These are phyloP conservation scores for Yarrowia hollandica DNA, from an alignment of 805 yeast species.

Conservation along the genomic window DNA sequence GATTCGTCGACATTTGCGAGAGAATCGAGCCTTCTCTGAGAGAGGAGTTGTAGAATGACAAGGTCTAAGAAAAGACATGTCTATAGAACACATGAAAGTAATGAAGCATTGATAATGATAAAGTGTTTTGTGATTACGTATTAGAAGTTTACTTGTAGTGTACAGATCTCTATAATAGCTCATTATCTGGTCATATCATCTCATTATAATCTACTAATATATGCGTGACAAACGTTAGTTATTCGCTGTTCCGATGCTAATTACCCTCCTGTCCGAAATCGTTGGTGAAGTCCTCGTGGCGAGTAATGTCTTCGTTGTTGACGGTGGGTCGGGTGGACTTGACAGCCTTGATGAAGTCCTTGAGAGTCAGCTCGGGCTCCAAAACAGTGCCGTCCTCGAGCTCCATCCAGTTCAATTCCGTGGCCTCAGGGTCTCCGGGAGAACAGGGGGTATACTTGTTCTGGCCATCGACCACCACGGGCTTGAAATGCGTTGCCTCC, in stretches of 20 bases:
- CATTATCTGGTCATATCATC: constrained; percentile 13
- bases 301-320: constrained; percentile 74
- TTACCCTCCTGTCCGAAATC: constrained; percentile 99
- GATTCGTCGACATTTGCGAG: constrained; percentile 56
- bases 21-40: constrained; percentile 56
- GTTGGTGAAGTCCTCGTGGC: constrained; percentile 82
- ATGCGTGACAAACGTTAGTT: constrained; percentile 25
- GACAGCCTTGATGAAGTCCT: constrained; percentile 91
- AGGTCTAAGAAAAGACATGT: background rate
- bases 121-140: background rate
- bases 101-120: constrained; percentile 14
- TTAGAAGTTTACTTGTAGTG: background rate
- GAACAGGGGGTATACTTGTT: constrained; percentile 83
- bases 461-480: constrained; percentile 38
- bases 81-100: constrained; percentile 8
- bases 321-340: constrained; percentile 94
- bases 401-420: constrained; percentile 92
- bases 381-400: constrained; percentile 82
- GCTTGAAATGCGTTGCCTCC: constrained; percentile 90
- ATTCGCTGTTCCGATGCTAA: constrained; percentile 39
- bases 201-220: constrained; percentile 21
- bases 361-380: constrained; percentile 86
- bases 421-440: constrained; percentile 88
- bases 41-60: constrained; percentile 9
- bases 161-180: too few species aligned